Base-by-base conservation (phyloP, 176 grass and related monocot species). In the Otatea glauca region DNA sequence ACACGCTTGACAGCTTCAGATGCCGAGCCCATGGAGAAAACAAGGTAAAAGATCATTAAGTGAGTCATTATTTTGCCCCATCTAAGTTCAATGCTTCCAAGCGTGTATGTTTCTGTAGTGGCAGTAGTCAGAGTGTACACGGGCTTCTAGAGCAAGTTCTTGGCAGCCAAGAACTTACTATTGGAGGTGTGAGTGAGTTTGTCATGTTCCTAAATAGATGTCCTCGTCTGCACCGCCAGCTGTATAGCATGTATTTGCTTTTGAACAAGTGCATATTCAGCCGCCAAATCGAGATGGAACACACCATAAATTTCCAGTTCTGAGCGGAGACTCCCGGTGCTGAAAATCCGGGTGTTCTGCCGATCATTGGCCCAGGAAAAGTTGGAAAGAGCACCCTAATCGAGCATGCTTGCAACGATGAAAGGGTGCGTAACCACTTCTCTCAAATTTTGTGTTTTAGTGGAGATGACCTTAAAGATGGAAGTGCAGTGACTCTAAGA, bases 371-470 rank as follows among this genome's bases (percentile, higher is more conserved):
- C 0, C 75, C 75, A 6, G 12, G 7, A 18, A 78, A 3, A 29
- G 38, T 42, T 56, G 85, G 85, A 5, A 88, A 83, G 70, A 88
- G 60, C n/a, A 88, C 66, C 34, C 69, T 82, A 6, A 41, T 56
- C 0, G 69, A 74, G 70, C 68, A 87, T 49, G 74, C 37, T 39
- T 88, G 72, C 2, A 0, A 38, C 1, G 48, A 83, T 14, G 37
- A 64, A 37, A 83, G 70, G 61, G 86, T 88, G 60, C 79, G 61
- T 1, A 56, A 14, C 8, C 56, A 48, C 44, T 87, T 87, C 51
- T 67, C 44, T 14, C 39, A 66, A 13, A 86, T 51, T 27, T 14
- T 16, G 4, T 21, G 0, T 45, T 70, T 15, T 3, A 25, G 21
- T 32, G 45, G 4, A 2, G 0, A 41, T n/a, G 63, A 37, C 41